Evolutionary conservation across 2,329 filamentous ascomycete genomes (phyloP).

Genomic region (Colletotrichum viniferum): DNA sequence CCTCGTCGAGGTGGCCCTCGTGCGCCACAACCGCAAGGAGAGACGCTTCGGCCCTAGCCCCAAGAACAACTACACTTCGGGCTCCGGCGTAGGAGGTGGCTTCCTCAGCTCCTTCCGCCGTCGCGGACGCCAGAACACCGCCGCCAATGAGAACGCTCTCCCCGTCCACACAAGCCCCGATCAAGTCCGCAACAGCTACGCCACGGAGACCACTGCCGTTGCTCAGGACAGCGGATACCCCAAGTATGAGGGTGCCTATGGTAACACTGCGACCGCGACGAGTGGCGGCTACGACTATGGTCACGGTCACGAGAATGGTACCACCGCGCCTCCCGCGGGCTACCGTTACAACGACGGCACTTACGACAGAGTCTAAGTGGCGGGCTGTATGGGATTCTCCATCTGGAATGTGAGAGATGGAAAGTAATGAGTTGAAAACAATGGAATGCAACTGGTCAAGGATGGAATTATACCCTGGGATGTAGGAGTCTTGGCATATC

Average conservation of each 20-base stretch:
- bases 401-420: neutral
- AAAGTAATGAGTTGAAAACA: neutral
- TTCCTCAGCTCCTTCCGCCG: constrained; percentile 39
- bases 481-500: neutral
- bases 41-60: constrained; percentile 67
- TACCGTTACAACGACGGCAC: constrained; percentile 43
- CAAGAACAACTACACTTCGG: constrained; percentile 63
- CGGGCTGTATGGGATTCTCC: constrained; percentile 23
- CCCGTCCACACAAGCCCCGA: constrained; percentile 45
- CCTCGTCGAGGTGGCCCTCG: constrained; percentile 69
- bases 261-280: neutral
- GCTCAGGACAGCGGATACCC: constrained; percentile 25
- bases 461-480: constrained; percentile 14
- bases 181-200: constrained; percentile 49
- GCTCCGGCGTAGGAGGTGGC: constrained; percentile 39
- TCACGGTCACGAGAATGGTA: constrained; percentile 10
- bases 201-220: constrained; percentile 40
- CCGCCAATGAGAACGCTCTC: constrained; percentile 35
- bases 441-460: neutral
- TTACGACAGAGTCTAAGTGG: constrained; percentile 26
- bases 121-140: constrained; percentile 31
- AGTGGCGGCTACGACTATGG: neutral
- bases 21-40: constrained; percentile 74
- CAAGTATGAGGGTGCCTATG: constrained; percentile 21
- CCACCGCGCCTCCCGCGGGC: constrained; percentile 22